Evolutionary conservation across 768 basidiomycete species (phyloP).

Genomic region (Calocera viscosa): DNA sequence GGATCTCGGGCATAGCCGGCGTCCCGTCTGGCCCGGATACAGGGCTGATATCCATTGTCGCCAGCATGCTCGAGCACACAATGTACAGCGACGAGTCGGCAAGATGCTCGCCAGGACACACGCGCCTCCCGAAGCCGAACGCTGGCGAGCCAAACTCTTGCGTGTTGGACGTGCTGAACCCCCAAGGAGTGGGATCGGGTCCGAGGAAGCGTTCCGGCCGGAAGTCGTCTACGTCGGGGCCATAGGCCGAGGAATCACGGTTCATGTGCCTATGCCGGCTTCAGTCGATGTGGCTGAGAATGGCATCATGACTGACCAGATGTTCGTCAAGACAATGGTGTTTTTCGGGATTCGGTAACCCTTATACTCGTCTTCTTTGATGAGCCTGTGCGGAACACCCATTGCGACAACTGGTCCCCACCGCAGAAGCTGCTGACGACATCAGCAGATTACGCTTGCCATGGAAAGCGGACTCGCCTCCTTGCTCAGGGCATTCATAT

Average conservation of each 20-base stretch:
- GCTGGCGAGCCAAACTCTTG: neutral
- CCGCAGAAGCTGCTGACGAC: neutral
- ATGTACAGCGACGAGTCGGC: neutral
- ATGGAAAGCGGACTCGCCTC: neutral
- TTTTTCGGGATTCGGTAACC: slow-evolving; percentile 24
- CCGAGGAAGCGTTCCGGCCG: slow-evolving; percentile 5
- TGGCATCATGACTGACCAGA: slow-evolving; percentile 23
- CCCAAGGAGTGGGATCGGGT: neutral
- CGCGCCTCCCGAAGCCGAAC: neutral
- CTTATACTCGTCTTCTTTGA: slow-evolving; percentile 22
- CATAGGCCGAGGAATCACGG: neutral
- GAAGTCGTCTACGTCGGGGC: slow-evolving; percentile 6
- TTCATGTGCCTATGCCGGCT: neutral
- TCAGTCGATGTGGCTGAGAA: slow-evolving; percentile 18
- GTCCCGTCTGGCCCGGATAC: neutral
- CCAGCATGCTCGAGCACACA: neutral
- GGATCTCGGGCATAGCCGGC: neutral
- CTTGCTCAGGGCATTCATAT: slow-evolving; percentile 9
- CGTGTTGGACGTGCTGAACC: neutral
- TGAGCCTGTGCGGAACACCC: slow-evolving; percentile 18
- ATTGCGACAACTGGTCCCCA: neutral
- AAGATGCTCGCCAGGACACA: neutral
- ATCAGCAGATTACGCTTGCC: neutral
- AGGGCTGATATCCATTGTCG: neutral
- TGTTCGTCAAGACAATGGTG: slow-evolving; percentile 21